Evolutionary conservation across 2,329 filamentous ascomycete genomes (phyloP).

Genomic region (Colletotrichum cordylinicola): DNA sequence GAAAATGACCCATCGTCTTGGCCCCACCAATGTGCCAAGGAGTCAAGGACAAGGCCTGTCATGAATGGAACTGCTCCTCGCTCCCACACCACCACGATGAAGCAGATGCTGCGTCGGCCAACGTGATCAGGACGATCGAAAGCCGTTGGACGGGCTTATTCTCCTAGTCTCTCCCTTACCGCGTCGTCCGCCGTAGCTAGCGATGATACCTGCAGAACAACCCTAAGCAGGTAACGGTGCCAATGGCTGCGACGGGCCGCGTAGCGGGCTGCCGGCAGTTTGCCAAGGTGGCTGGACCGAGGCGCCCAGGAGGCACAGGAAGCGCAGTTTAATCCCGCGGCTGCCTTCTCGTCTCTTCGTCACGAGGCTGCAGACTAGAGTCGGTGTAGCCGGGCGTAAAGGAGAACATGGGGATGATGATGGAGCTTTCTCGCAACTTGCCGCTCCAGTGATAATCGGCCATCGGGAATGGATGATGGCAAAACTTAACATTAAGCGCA

Average conservation of each 20-base stretch:
- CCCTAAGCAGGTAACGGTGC: not conserved
- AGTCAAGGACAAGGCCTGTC: not conserved
- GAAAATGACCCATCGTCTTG: not conserved
- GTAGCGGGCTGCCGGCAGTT: conserved; percentile 7
- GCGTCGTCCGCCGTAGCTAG: not conserved
- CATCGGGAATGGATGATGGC: not conserved
- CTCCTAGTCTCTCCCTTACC: not conserved
- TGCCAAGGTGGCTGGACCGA: not conserved
- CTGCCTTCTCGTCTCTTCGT: not conserved
- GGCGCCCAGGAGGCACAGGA: conserved; percentile 2
- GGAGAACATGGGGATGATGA: not conserved
- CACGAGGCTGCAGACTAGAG: not conserved
- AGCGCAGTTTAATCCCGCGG: not conserved
- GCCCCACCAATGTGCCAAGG: not conserved
- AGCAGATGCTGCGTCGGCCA: not conserved
- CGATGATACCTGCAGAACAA: not conserved
- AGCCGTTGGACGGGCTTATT: not conserved
- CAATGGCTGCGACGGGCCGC: not conserved
- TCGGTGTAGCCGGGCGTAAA: not conserved
- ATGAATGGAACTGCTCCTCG: not conserved
- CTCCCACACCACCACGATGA: not conserved
- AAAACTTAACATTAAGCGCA: not conserved
- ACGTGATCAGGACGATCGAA: not conserved
- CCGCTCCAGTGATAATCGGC: not conserved
- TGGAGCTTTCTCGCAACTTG: not conserved